Conservation (phyloP, 148 eudicot species). For the Vaccinium vitisidaea region DNA sequence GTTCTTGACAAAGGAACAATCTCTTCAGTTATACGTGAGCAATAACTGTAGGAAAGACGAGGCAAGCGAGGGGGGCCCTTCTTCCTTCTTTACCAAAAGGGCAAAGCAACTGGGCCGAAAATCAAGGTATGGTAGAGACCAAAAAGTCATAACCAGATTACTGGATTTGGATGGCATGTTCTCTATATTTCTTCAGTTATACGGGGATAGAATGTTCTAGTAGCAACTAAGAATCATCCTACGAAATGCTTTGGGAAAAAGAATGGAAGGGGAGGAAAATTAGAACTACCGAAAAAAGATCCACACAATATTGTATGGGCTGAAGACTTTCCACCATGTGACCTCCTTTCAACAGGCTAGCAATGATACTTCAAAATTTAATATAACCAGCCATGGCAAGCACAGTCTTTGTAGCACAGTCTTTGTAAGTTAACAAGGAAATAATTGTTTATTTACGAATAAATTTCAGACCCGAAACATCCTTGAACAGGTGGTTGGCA, state of each 20-base stretch:
- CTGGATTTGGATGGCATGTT: neutral
- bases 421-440: neutral
- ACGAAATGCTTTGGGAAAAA: neutral
- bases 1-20: neutral
- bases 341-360: neutral
- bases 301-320: neutral
- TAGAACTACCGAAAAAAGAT: neutral
- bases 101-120: neutral
- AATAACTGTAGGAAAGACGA: neutral
- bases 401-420: conserved; percentile 5
- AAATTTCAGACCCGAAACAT: neutral
- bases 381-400: neutral
- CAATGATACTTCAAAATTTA: neutral
- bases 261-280: neutral
- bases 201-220: neutral
- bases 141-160: neutral
- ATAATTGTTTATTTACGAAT: neutral
- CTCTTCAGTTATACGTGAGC: no score
- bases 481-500: neutral
- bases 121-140: neutral
- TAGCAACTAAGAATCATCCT: neutral
- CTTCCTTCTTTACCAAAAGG: neutral
- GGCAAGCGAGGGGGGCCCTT: neutral
- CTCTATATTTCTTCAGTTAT: neutral
- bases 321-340: neutral